These are phyloP conservation scores for Yamadazyma nakazawae DNA, from an alignment of 805 yeast species.

Conservation along the genomic window DNA sequence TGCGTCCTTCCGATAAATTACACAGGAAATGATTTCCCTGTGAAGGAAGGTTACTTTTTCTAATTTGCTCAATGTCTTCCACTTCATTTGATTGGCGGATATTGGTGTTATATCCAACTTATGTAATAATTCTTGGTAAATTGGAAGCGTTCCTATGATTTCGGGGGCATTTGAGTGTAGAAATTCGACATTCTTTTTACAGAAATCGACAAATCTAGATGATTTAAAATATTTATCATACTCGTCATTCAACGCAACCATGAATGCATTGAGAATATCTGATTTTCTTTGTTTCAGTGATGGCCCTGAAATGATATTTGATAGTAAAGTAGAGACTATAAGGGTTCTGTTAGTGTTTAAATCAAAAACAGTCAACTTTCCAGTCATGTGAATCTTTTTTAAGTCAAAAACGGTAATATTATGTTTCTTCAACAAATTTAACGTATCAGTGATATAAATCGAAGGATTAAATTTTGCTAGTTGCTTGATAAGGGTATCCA, in stretches of 20 bases:
- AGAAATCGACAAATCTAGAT: slow-evolving; percentile 26
- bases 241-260: slow-evolving; percentile 21
- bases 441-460: slow-evolving; percentile 21
- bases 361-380: slow-evolving; percentile 8
- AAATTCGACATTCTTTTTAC: slow-evolving; percentile 23
- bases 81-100: slow-evolving; percentile 10
- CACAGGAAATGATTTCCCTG: slow-evolving; percentile 19
- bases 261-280: not conserved
- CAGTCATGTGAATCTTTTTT: not conserved
- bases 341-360: slow-evolving; percentile 7
- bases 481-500: slow-evolving; percentile 21
- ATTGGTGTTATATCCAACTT: slow-evolving; percentile 13
- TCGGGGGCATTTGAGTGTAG: slow-evolving; percentile 9
- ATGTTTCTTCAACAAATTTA: slow-evolving; percentile 6
- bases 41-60: slow-evolving; percentile 26
- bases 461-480: slow-evolving; percentile 25
- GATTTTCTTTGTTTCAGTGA: not conserved
- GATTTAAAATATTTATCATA: slow-evolving; percentile 23
- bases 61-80: slow-evolving; percentile 17
- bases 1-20: slow-evolving; percentile 16
- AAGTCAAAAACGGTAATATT: not conserved
- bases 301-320: not conserved
- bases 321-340: slow-evolving; percentile 3
- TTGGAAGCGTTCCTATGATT: not conserved
- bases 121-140: slow-evolving; percentile 9